phyloP scores from a whole-genome alignment of 768 basidiomycete species.

The Baorangia bicolor region DNA sequence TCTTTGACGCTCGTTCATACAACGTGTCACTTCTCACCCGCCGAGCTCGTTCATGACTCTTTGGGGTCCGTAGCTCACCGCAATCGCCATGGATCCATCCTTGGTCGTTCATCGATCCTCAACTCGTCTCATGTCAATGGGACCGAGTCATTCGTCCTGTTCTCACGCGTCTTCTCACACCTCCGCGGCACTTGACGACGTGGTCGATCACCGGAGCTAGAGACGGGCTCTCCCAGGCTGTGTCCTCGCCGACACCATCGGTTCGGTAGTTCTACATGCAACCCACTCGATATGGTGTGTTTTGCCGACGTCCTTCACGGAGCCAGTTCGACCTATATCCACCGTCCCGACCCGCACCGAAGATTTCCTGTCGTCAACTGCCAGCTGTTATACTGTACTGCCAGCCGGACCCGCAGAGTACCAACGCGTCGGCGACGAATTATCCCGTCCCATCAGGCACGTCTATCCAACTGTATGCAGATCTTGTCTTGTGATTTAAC shows the following conservation, averaged over 20 bases:
- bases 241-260: too few relatives aligned
- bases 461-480: neutral
- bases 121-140: neutral
- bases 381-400: too few relatives aligned
- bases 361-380: neutral
- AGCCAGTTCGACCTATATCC: neutral
- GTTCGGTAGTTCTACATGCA: neutral
- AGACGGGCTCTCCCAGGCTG: too few relatives aligned
- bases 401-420: neutral
- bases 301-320: neutral
- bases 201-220: neutral
- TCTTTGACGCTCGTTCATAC: neutral
- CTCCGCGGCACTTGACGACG: slow-evolving; percentile 9
- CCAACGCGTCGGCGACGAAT: neutral
- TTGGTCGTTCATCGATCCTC: too few relatives aligned
- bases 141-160: neutral
- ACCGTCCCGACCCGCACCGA: neutral
- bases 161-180: slow-evolving; percentile 3
- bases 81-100: too few relatives aligned
- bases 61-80: too few relatives aligned
- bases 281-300: neutral
- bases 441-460: neutral
- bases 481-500: neutral
- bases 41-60: neutral
- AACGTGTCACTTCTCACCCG: neutral